Conservation (phyloP, 306 rosid genomes). For the Amphicarpaea edgeworthii region DNA sequence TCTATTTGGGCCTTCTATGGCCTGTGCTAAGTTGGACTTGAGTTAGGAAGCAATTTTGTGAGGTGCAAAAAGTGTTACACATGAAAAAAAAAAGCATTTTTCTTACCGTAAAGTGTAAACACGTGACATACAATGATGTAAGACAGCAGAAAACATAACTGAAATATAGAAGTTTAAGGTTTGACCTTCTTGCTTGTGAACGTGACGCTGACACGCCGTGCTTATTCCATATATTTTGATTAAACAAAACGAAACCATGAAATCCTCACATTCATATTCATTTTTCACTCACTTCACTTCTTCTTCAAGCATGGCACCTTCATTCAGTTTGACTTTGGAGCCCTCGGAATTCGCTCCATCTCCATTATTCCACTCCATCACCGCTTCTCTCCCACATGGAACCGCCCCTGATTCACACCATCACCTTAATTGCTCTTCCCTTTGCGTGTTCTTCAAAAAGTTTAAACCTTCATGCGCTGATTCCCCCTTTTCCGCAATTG, state of each 20-base stretch:
- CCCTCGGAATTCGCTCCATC: constrained; percentile 52
- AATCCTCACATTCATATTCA: constrained; percentile 6
- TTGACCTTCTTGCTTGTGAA: neutral
- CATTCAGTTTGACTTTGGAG: constrained; percentile 60
- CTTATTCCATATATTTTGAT: neutral
- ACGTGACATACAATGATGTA: neutral
- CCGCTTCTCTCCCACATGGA: constrained; percentile 50
- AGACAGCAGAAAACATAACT: neutral
- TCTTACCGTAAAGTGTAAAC: neutral
- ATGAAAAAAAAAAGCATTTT: too few species aligned
- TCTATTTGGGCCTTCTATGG: too few species aligned
- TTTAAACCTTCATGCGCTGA: constrained; percentile 41
- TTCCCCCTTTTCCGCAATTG: constrained; percentile 27
- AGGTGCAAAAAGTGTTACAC: too few species aligned
- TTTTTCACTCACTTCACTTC: constrained; percentile 42
- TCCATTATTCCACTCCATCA: constrained; percentile 54
- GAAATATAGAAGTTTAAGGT: neutral
- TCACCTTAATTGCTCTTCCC: constrained; percentile 8
- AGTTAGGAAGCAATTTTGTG: too few species aligned
- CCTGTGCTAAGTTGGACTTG: too few species aligned
- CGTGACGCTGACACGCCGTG: neutral
- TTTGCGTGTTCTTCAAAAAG: constrained; percentile 74
- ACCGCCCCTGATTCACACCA: constrained; percentile 41
- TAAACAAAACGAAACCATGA: neutral
- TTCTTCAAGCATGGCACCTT: constrained; percentile 41